phyloP scores from a whole-genome alignment of 345 rosid species.

The Citrus glauca region DNA sequence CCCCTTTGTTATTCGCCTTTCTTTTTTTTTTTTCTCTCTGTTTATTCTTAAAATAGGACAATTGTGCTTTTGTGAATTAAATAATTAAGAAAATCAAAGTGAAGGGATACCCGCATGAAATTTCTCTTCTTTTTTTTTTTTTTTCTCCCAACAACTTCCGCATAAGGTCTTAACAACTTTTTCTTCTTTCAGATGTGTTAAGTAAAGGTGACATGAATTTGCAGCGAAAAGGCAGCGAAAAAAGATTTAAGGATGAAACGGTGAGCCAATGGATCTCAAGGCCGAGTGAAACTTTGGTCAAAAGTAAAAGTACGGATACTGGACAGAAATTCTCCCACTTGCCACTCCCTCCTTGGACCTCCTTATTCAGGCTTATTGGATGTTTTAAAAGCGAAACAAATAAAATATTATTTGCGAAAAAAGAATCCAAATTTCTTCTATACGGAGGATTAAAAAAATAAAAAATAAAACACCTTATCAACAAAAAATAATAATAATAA shows the following conservation, averaged over 20 bases:
- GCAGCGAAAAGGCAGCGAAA: neutral
- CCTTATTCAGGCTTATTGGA: neutral
- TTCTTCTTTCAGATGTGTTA: conserved; percentile 6
- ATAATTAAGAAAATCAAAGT: neutral
- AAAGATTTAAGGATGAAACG: neutral
- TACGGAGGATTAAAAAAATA: neutral
- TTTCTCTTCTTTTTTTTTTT: neutral
- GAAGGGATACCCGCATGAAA: neutral
- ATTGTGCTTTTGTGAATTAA: neutral
- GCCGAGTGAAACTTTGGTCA: conserved; percentile 12
- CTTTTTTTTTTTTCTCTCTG: too few relatives aligned
- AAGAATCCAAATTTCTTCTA: too few relatives aligned
- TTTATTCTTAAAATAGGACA: neutral
- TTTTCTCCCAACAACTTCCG: neutral
- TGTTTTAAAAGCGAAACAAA: too few relatives aligned
- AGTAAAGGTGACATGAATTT: conserved; percentile 7
- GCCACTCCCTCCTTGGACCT: neutral
- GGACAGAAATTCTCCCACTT: neutral
- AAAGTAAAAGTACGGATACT: conserved; percentile 1
- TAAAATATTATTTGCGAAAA: too few relatives aligned
- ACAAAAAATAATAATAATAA: too few relatives aligned
- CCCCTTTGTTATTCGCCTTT: neutral
- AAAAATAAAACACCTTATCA: too few relatives aligned
- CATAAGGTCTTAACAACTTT: neutral
- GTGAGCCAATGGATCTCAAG: conserved; percentile 14